phyloP scores from a whole-genome alignment of 78 protist genomes.

The Dictyostelium brefeldianum region DNA sequence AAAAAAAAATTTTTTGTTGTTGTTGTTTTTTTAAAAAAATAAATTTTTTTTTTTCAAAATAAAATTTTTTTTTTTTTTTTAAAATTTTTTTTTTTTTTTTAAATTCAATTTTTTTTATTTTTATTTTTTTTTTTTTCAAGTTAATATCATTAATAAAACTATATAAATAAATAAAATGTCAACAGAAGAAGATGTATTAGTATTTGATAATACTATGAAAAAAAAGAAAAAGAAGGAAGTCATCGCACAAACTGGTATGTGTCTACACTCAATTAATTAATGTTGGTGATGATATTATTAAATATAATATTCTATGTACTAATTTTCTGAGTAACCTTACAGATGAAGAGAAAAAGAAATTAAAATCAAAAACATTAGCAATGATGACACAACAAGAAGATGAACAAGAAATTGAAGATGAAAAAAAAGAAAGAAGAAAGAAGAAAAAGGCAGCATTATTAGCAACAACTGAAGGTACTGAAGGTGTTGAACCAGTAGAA shows the following conservation, averaged over 20 bases:
- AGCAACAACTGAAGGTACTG: neutral
- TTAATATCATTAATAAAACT: neutral
- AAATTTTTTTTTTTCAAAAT: neutral
- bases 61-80: neutral
- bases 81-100: neutral
- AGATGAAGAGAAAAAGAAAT: slow-evolving; percentile 30
- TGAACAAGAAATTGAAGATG: slow-evolving; percentile 41
- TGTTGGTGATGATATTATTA: too few species aligned
- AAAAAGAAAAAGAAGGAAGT: slow-evolving; percentile 31
- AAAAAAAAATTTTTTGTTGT: too few species aligned
- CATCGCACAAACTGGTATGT: slow-evolving; percentile 13
- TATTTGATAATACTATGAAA: slow-evolving; percentile 40
- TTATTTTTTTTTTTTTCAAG: neutral
- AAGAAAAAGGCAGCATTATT: slow-evolving; percentile 42
- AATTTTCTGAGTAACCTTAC: neutral
- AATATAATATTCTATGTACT: too few species aligned
- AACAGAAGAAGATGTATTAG: slow-evolving; percentile 34
- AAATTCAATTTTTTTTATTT: slow-evolving; percentile 3
- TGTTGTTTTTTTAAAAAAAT: too few species aligned
- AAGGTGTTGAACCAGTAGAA: slow-evolving; percentile 16
- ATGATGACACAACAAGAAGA: slow-evolving; percentile 42
- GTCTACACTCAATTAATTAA: too few species aligned
- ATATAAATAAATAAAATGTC: neutral
- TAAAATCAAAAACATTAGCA: slow-evolving; percentile 25
- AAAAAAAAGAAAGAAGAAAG: slow-evolving; percentile 32